Conservation (phyloP, 2,329 filamentous ascomycete species). For the Neonectria ditissima region DNA sequence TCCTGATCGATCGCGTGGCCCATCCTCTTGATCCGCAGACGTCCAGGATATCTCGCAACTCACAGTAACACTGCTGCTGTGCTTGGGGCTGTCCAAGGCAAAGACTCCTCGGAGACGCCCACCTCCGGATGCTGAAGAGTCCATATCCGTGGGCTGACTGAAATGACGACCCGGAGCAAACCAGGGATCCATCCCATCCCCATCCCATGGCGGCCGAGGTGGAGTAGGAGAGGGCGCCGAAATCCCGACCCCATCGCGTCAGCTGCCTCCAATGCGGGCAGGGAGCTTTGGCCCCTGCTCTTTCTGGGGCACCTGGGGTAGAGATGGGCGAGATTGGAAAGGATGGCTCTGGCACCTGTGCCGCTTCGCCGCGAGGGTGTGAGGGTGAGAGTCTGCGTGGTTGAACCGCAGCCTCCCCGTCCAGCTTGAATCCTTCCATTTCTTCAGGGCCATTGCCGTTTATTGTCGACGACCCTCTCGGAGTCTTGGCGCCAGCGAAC, state of each 20-base stretch:
- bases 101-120: background rate
- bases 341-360: constrained; percentile 11
- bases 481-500: constrained; percentile 3
- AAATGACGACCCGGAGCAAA: constrained; percentile 8
- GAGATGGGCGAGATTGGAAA: constrained; percentile 21
- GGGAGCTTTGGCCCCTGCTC: constrained; percentile 16
- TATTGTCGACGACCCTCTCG: constrained; percentile 9
- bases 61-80: background rate
- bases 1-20: background rate
- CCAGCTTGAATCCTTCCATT: constrained; percentile 11
- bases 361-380: constrained; percentile 1
- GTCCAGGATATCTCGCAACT: background rate
- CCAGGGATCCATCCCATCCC: constrained; percentile 11
- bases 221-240: constrained; percentile 26
- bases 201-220: constrained; percentile 19
- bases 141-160: background rate
- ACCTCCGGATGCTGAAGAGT: background rate
- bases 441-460: constrained; percentile 21
- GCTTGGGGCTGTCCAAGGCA: background rate
- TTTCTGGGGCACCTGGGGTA: constrained; percentile 16
- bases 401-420: constrained; percentile 3
- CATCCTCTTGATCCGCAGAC: background rate
- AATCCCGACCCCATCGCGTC: constrained; percentile 28
- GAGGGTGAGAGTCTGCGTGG: constrained; percentile 12
- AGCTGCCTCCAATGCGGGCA: constrained; percentile 15